These are phyloP conservation scores for Penicillium cataractarum DNA, from an alignment of 495 filamentous ascomycete genomes.

Conservation along the genomic window DNA sequence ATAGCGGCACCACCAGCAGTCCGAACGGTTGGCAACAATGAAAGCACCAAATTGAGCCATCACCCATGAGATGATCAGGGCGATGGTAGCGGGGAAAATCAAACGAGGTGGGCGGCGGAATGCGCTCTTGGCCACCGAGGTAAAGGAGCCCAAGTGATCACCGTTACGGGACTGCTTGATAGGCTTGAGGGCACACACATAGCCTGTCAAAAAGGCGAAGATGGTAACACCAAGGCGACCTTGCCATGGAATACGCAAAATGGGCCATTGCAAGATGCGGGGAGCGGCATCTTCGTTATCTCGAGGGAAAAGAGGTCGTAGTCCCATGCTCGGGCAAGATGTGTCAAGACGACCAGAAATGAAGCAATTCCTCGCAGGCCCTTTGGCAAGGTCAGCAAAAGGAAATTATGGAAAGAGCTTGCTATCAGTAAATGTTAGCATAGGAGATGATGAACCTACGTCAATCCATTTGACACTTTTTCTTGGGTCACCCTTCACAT, in stretches of 20 bases:
- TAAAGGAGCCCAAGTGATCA: slow-evolving; percentile 54
- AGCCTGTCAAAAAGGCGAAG: slow-evolving; percentile 69
- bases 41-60: slow-evolving; percentile 63
- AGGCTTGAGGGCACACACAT: slow-evolving; percentile 69
- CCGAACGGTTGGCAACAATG: slow-evolving; percentile 55
- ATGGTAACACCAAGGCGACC: slow-evolving; percentile 67
- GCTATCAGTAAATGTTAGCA: neutral
- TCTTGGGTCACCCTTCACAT: slow-evolving; percentile 40
- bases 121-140: slow-evolving; percentile 60
- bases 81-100: slow-evolving; percentile 62
- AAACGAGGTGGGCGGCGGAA: slow-evolving; percentile 66
- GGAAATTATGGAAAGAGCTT: neutral
- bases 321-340: slow-evolving; percentile 63
- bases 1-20: slow-evolving; percentile 63
- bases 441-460: slow-evolving; percentile 44
- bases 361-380: slow-evolving; percentile 68
- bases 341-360: slow-evolving; percentile 64
- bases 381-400: slow-evolving; percentile 32
- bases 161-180: slow-evolving; percentile 61
- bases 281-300: slow-evolving; percentile 49
- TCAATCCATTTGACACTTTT: slow-evolving; percentile 74
- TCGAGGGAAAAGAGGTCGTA: slow-evolving; percentile 60
- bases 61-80: slow-evolving; percentile 60
- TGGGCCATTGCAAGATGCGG: slow-evolving; percentile 60
- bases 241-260: slow-evolving; percentile 64